Base-by-base conservation (phyloP, 2,329 filamentous ascomycete genomes). In the Fusarium dlaminii region DNA sequence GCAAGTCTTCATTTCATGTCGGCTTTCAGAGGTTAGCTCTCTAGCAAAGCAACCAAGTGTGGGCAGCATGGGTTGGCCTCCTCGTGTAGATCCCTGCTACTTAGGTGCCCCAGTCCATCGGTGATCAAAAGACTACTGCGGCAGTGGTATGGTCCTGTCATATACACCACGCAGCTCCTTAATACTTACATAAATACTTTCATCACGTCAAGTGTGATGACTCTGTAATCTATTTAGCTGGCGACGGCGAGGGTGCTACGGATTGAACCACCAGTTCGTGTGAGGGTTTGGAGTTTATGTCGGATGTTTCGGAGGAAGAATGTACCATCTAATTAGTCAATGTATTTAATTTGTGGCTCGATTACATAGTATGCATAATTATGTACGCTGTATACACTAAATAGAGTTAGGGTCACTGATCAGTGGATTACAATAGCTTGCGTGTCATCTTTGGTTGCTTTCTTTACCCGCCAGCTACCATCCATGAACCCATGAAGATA, bases 401-500 rank as follows among this genome's bases (percentile, higher is more conserved):
- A 24, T 20, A 22, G 5, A 3, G 32, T 37, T 7, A 7, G 3
- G 18, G 15, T 30, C 14, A 15, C 17, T 24, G 8, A 32, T 56
- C 36, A 56, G 22, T 56, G 52, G 14, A 56, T 43, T n/a, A 43
- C 12, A 4, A 56, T 43, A 20, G 22, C 10, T 12, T 20, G 52
- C 27, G 22, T 42, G 10, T 43, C 27, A 8, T 43, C 52, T 32
- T 9, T 56, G 3, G 20, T n/a, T 12, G 14, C 37, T 20, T 20
- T 12, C 37, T 32, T 18, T 14, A 27, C 27, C 36, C 12, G 8
- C 27, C 52, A 56, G 13, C 54, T 34, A 45, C 39, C 37, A 22
- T 45, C 54, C 37, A 45, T 55, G 20, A 55, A 55, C 4, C 34
- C 51, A 15, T 55, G 34, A 4, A 55, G 51, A 54, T 54, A 54